Percentiles rank a stretch among this genome's conserved stretches.
Conservation (phyloP, 805 yeast species). For the Wickerhamomyces mucosus region DNA sequence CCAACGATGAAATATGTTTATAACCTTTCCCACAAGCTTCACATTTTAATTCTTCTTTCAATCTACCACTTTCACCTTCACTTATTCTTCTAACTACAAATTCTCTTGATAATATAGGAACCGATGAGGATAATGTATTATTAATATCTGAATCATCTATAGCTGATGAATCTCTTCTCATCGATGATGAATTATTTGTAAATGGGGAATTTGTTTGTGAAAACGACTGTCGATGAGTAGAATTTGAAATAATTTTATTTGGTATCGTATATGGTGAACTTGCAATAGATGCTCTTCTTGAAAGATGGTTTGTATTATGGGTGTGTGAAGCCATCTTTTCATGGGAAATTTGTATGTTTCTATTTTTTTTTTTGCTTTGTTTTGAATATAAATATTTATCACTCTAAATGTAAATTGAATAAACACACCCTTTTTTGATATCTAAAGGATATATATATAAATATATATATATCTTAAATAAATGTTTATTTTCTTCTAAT, state of each 20-base stretch:
- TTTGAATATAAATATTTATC: too few species aligned
- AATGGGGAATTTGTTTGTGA: neutral
- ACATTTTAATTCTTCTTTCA: constrained; percentile 77
- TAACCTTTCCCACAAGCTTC: constrained; percentile 91
- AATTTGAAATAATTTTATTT: constrained; percentile 2
- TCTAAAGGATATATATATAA: too few species aligned
- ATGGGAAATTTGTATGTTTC: too few species aligned
- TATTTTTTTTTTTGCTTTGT: too few species aligned
- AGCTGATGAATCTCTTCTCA: constrained; percentile 1
- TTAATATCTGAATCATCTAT: neutral
- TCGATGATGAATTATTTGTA: neutral
- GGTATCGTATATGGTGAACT: constrained; percentile 31
- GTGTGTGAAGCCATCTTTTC: too few species aligned
- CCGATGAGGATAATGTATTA: constrained; percentile 19
- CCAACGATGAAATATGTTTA: constrained; percentile 79
- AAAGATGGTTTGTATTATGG: constrained; percentile 14
- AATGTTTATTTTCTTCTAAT: too few species aligned
- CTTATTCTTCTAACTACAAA: constrained; percentile 77
- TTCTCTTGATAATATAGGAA: constrained; percentile 43
- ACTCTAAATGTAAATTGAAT: too few species aligned
- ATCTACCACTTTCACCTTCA: constrained; percentile 79
- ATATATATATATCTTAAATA: too few species aligned
- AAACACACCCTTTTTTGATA: too few species aligned
- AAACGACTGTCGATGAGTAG: constrained; percentile 1
- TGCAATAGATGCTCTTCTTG: constrained; percentile 26